A percentile compares a stretch with the other conserved stretches of the same genome.
These are phyloP conservation scores for Aspergillus haitiensis DNA, from an alignment of 495 filamentous ascomycete genomes.

Conservation along the genomic window DNA sequence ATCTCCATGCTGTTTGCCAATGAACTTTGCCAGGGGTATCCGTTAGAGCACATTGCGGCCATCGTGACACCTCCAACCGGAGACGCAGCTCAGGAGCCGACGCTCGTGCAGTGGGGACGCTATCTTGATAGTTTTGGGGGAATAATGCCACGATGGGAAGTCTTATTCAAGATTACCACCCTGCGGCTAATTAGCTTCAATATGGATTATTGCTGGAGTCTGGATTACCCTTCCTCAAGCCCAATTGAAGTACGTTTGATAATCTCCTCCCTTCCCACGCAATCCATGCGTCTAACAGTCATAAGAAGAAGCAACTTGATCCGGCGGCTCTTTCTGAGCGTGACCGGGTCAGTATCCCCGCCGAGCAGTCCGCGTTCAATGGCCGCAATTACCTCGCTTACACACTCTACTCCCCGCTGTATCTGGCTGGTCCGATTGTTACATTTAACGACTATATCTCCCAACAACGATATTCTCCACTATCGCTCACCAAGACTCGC, in stretches of 20 bases:
- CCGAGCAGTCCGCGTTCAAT: slow-evolving; percentile 64
- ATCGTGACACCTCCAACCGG: slow-evolving; percentile 46
- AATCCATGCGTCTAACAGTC: slow-evolving; percentile 53
- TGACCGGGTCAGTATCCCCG: slow-evolving; percentile 78
- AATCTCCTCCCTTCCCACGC: neutral
- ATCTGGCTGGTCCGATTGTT: slow-evolving; percentile 87
- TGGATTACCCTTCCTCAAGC: slow-evolving; percentile 62
- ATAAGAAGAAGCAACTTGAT: slow-evolving; percentile 98
- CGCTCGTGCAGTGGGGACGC: slow-evolving; percentile 57
- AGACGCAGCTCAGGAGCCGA: slow-evolving; percentile 29
- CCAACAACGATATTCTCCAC: slow-evolving; percentile 70
- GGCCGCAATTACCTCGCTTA: slow-evolving; percentile 88
- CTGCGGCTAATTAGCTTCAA: slow-evolving; percentile 95
- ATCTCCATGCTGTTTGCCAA: slow-evolving; percentile 84
- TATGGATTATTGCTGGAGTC: slow-evolving; percentile 93
- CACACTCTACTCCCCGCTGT: slow-evolving; percentile 86
- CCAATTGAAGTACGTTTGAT: slow-evolving; percentile 74
- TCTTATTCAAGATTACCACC: slow-evolving; percentile 96
- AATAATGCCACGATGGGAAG: slow-evolving; percentile 83
- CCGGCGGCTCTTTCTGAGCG: slow-evolving; percentile 79
- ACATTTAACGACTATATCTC: slow-evolving; percentile 99
- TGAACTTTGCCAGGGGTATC: slow-evolving; percentile 79
- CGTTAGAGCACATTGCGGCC: slow-evolving; percentile 59
- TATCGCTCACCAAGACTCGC: slow-evolving; percentile 63
- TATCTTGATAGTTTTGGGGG: slow-evolving; percentile 77